Percentiles rank a stretch among this genome's conserved stretches.
Conservation (phyloP, 352 stramenopile species). For the Phytopythium montanum region DNA sequence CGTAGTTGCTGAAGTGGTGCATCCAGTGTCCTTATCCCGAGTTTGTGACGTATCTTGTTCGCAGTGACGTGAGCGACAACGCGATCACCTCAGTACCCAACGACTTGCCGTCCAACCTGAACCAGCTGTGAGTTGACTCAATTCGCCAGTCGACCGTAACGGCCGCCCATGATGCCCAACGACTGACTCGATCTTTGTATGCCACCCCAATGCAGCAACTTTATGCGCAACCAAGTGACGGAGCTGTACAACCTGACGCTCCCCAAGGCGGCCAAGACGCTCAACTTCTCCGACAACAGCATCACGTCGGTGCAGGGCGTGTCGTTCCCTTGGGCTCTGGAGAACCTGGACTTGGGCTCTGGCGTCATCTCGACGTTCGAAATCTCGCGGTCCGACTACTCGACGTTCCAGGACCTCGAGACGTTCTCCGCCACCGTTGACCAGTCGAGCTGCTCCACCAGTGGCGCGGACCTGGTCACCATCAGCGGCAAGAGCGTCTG, state of each 20-base stretch:
- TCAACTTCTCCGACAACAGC: slow-evolving; percentile 59
- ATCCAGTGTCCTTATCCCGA: background rate
- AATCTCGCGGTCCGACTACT: slow-evolving; percentile 59
- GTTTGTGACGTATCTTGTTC: background rate
- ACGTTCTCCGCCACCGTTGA: slow-evolving; percentile 37
- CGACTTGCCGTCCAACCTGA: slow-evolving; percentile 22
- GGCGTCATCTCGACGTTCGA: slow-evolving; percentile 63
- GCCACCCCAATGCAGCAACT: background rate
- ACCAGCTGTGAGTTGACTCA: slow-evolving; percentile 30
- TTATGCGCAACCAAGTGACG: slow-evolving; percentile 3
- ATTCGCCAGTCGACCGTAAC: background rate
- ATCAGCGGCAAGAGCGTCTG: slow-evolving; percentile 39
- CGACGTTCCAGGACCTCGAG: slow-evolving; percentile 42
- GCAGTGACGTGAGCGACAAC: slow-evolving; percentile 48
- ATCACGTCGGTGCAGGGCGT: slow-evolving; percentile 56
- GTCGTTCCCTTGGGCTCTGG: slow-evolving; percentile 45
- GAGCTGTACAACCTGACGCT: slow-evolving; percentile 52
- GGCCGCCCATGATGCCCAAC: background rate
- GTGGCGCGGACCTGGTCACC: slow-evolving; percentile 36
- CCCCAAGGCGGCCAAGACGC: slow-evolving; percentile 32
- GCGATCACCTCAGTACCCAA: slow-evolving; percentile 30
- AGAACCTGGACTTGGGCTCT: slow-evolving; percentile 40
- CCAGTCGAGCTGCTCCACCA: slow-evolving; percentile 38
- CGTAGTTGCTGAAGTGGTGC: background rate
- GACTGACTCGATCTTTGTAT: slow-evolving; percentile 3